Conservation (phyloP, 2,329 filamentous ascomycete genomes). For the Pseudomassariella vexata region DNA sequence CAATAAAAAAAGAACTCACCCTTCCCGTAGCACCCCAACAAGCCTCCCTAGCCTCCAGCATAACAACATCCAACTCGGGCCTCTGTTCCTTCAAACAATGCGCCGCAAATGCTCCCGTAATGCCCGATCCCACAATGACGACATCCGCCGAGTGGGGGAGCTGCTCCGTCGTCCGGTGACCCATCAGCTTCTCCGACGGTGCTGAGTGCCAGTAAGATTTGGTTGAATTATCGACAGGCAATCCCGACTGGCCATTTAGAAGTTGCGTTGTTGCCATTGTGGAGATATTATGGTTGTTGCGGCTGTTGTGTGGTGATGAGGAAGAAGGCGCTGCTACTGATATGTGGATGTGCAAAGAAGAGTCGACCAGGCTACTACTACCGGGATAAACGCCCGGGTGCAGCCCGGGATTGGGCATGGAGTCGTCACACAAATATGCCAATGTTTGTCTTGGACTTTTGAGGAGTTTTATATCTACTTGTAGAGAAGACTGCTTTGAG, state of each 20-base stretch:
- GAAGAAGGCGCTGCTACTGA: too few species aligned
- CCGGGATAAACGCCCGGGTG: too few species aligned
- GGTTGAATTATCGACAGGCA: constrained; percentile 57
- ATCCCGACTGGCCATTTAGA: constrained; percentile 34
- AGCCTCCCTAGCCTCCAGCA: constrained; percentile 73
- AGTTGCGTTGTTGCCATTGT: constrained; percentile 13
- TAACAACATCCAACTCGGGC: constrained; percentile 50
- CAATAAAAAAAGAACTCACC: constrained; percentile 46
- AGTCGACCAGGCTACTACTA: too few species aligned
- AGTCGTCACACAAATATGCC: too few species aligned
- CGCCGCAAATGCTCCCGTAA: constrained; percentile 69
- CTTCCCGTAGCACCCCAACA: constrained; percentile 82
- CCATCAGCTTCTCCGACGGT: constrained; percentile 57
- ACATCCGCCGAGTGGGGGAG: constrained; percentile 61
- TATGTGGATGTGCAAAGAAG: too few species aligned
- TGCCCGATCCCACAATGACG: constrained; percentile 69
- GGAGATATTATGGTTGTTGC: background rate
- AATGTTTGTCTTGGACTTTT: too few species aligned
- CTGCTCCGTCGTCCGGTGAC: constrained; percentile 60
- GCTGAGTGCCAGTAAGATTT: constrained; percentile 69
- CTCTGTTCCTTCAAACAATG: constrained; percentile 48
- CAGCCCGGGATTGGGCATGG: too few species aligned
- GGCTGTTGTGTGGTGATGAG: too few species aligned
- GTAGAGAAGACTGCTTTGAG: too few species aligned
- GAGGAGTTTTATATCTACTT: too few species aligned